These are phyloP conservation scores for Nitzschia palea DNA, from an alignment of 108 stramenopile genomes.

Conservation along the genomic window DNA sequence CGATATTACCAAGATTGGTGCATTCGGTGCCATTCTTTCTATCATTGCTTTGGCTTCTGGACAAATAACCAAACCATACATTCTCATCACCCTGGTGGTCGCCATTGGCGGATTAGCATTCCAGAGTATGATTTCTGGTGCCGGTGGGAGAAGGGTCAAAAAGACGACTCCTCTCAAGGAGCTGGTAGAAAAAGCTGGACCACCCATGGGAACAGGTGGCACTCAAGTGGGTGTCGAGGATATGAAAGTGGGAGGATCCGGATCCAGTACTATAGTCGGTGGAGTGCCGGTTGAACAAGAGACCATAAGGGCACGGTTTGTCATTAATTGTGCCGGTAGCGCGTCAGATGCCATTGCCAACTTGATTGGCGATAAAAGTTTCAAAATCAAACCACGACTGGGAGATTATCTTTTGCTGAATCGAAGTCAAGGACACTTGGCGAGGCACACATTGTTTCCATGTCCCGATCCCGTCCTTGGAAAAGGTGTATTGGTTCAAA, in stretches of 20 bases:
- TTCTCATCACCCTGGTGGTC: not conserved
- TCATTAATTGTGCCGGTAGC: constrained; percentile 80
- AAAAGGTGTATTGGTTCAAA: constrained; percentile 82
- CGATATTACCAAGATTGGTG: not conserved
- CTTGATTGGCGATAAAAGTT: constrained; percentile 79
- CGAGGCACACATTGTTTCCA: constrained; percentile 69
- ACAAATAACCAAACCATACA: not conserved
- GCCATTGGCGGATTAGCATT: not conserved
- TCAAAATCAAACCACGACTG: constrained; percentile 71
- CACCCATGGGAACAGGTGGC: constrained; percentile 43
- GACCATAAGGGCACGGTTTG: constrained; percentile 52
- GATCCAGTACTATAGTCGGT: constrained; percentile 47
- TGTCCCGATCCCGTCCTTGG: constrained; percentile 81
- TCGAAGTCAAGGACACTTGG: constrained; percentile 71
- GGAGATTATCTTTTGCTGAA: constrained; percentile 77
- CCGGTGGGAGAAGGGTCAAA: not conserved
- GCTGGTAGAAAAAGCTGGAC: constrained; percentile 51
- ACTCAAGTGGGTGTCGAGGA: constrained; percentile 54
- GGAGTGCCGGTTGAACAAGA: constrained; percentile 59
- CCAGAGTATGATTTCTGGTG: too few relatives aligned
- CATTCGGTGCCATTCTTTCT: not conserved
- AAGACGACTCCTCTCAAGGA: constrained; percentile 31
- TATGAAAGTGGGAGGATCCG: constrained; percentile 73
- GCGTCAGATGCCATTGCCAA: constrained; percentile 66
- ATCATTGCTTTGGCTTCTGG: not conserved